These are phyloP conservation scores for Bromus sterilis DNA, from an alignment of 176 grass and related monocot species.

Conservation along the genomic window DNA sequence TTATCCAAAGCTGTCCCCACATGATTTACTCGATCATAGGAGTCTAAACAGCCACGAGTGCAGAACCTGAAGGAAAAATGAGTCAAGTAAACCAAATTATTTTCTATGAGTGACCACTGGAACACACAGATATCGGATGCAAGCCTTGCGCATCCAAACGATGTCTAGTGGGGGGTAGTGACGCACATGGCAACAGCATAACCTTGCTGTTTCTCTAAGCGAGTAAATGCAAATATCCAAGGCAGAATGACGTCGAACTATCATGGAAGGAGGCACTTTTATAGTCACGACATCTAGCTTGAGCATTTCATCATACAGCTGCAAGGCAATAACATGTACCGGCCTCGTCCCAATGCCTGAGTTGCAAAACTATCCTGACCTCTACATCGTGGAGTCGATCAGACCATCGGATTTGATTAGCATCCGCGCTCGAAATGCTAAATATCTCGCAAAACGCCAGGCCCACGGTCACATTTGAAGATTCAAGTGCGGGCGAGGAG, in stretches of 20 bases:
- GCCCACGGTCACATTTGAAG: not conserved
- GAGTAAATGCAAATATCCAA: not conserved
- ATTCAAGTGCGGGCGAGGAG: not conserved
- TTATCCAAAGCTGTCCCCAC: not conserved
- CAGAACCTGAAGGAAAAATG: not conserved
- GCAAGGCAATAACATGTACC: not conserved
- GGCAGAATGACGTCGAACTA: not conserved
- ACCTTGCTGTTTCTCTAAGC: not conserved
- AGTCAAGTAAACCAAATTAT: not conserved
- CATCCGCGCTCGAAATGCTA: not conserved
- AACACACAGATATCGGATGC: not conserved
- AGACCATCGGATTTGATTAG: not conserved
- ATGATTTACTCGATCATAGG: not conserved
- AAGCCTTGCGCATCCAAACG: not conserved
- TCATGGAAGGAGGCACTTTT: not conserved
- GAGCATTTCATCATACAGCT: slow-evolving; percentile 18
- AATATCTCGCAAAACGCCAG: not conserved
- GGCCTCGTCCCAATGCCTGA: not conserved
- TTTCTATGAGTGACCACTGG: not conserved
- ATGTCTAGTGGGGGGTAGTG: not conserved
- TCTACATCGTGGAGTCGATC: not conserved
- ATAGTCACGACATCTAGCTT: not conserved
- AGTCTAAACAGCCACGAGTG: not conserved
- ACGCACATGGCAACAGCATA: not conserved
- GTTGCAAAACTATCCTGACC: not conserved